Percentiles rank a stretch among this genome's conserved stretches.
phyloP scores from a whole-genome alignment of 495 filamentous ascomycete genomes.

The Penicillium coffeae region DNA sequence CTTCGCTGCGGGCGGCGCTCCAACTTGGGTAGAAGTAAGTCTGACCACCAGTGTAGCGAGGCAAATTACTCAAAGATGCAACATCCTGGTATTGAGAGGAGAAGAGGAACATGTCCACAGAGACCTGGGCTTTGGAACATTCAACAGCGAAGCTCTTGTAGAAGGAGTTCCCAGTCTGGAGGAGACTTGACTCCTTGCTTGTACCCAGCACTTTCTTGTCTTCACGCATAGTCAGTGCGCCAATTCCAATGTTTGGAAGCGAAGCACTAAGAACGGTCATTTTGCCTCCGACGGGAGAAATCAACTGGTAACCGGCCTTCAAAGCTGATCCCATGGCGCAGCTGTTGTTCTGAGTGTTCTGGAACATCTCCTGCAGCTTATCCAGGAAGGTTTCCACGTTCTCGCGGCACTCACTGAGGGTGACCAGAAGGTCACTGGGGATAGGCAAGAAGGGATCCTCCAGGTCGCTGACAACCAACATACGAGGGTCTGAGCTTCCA shows the following conservation, averaged over 20 bases:
- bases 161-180: slow-evolving; percentile 91
- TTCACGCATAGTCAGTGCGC: slow-evolving; percentile 89
- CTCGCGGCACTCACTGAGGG: slow-evolving; percentile 79
- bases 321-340: slow-evolving; percentile 93
- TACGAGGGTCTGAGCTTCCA: slow-evolving; percentile 74
- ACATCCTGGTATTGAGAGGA: slow-evolving; percentile 97
- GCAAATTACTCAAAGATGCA: slow-evolving; percentile 88
- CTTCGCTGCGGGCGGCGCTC: slow-evolving; percentile 88
- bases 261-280: slow-evolving; percentile 84
- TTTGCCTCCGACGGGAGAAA: slow-evolving; percentile 90
- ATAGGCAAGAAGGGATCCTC: slow-evolving; percentile 97
- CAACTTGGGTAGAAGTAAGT: slow-evolving; percentile 98
- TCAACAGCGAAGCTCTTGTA: slow-evolving; percentile 99
- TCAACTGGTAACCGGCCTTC: slow-evolving; percentile 89
- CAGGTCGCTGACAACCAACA: slow-evolving; percentile 93
- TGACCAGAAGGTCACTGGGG: slow-evolving; percentile 88
- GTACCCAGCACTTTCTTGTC: slow-evolving; percentile 96
- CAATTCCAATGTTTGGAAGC: slow-evolving; percentile 85
- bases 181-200: slow-evolving; percentile 77
- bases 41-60: slow-evolving; percentile 93
- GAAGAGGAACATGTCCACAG: slow-evolving; percentile 99
- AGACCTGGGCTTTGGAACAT: slow-evolving; percentile 97
- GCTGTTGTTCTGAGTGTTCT: slow-evolving; percentile 77
- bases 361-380: slow-evolving; percentile 95
- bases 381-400: slow-evolving; percentile 88